Base-by-base conservation (phyloP, 2,329 filamentous ascomycete species). In the Aspergillus sp. region DNA sequence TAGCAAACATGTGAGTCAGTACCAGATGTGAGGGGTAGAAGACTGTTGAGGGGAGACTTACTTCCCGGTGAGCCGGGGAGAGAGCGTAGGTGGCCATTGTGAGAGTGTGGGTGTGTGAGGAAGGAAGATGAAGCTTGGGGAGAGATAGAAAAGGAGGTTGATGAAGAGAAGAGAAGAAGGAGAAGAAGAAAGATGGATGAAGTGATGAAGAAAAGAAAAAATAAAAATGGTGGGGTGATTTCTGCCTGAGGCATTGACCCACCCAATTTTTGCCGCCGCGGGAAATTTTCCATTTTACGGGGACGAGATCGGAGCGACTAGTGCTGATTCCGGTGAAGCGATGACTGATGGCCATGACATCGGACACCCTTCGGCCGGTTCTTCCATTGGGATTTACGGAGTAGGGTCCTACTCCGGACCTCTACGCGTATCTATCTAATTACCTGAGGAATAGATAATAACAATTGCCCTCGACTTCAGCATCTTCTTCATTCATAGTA, bases 41-140 rank as follows among this genome's bases (percentile, higher is more conserved):
- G 31, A 42, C 42, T 45, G 57, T 50, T 9, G 17, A 50, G 19
- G 50, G 40, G 49, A 58, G 48, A 75, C 81, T 70, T 71, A 86
- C 83, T 67, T 86, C 84, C 76, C 83, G 78, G 77, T 88, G 85
- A 71, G 82, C 78, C 72, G 84, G 75, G 57, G 85, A 80, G 51
- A 88, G 80, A 64, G 85, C 85, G 77, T 88, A 88, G 67, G 73
- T 75, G 56, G 71, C 66, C 72, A 75, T 77, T 67, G 64, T 68
- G 65, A 60, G 23, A 54, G 50, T 43, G 50, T 56, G 53, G 55
- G 57, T 56, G 50, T 38, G 50, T 52, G 34, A 36, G 23, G 17
- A 45, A 47, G 42, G 45, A 36, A 47, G 19, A 36, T 58, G 57
- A 40, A 43, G 43, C 44, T 21, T 32, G 47, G 23, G 11, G 43